phyloP scores from a whole-genome alignment of 495 filamentous ascomycete genomes.

The Amniculicola lignicola region DNA sequence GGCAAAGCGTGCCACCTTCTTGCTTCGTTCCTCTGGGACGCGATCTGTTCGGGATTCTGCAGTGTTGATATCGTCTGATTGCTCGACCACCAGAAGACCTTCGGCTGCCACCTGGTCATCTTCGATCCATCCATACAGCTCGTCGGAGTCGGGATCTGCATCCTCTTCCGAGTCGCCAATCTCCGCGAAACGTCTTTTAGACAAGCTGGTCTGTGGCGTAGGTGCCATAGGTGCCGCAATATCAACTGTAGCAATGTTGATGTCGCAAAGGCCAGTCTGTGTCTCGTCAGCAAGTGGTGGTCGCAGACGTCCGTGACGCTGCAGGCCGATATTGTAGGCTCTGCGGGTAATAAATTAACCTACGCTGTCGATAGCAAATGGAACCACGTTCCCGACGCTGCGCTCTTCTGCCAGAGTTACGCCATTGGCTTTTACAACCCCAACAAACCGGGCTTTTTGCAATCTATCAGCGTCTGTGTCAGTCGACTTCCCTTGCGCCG shows the following conservation, averaged over 20 bases:
- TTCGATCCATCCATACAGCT: constrained; percentile 34
- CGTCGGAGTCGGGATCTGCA: constrained; percentile 26
- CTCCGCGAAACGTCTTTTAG: constrained; percentile 31
- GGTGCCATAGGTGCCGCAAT: constrained; percentile 18
- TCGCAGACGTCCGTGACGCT: constrained; percentile 1
- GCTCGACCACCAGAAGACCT: constrained; percentile 26
- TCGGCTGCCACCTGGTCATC: constrained; percentile 35
- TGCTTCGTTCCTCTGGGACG: constrained; percentile 8
- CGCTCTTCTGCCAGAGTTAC: constrained; percentile 35
- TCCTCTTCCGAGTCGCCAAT: constrained; percentile 33
- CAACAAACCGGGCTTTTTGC: constrained; percentile 38
- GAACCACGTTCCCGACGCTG: constrained; percentile 33
- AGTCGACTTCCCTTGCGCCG: constrained; percentile 28
- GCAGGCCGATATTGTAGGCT: constrained; percentile 25
- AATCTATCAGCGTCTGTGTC: constrained; percentile 25
- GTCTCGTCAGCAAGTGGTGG: constrained; percentile 24
- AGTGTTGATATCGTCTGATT: not conserved
- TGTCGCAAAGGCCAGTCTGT: constrained; percentile 33
- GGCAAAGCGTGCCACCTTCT: constrained; percentile 21
- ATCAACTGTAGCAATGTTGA: constrained; percentile 29
- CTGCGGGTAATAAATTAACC: constrained; percentile 30
- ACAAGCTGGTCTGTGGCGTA: constrained; percentile 9
- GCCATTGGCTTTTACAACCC: constrained; percentile 37
- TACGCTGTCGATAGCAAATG: constrained; percentile 35
- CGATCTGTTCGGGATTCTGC: constrained; percentile 24